Evolutionary conservation across 2,329 filamentous ascomycete species (phyloP).

Genomic region (Phaeosphaeriaceae sp.): DNA sequence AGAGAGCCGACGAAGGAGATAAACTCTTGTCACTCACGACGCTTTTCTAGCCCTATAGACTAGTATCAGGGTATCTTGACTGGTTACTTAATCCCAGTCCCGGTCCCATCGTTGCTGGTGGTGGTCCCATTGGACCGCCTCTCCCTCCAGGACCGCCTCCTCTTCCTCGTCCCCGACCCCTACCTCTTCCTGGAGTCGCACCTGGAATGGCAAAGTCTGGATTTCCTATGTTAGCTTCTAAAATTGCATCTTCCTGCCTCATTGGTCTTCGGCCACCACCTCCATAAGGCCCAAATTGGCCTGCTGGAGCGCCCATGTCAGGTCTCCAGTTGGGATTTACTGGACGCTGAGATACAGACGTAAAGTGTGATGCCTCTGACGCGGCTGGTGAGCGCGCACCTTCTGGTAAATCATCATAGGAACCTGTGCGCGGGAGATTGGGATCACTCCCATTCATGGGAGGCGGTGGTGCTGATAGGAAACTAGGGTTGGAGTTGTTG

Average conservation of each 20-base stretch:
- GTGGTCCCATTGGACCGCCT: constrained; percentile 38
- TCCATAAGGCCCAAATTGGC: constrained; percentile 47
- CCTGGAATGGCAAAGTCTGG: constrained; percentile 82
- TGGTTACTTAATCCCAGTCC: constrained; percentile 36
- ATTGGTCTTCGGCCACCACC: constrained; percentile 44
- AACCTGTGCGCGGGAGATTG: constrained; percentile 52
- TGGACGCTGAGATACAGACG: constrained; percentile 85
- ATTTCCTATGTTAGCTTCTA: constrained; percentile 68
- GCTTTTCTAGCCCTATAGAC: constrained; percentile 29
- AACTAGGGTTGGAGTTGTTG: constrained; percentile 33
- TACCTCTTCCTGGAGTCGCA: constrained; percentile 37
- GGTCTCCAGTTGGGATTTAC: constrained; percentile 86
- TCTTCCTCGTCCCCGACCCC: constrained; percentile 40
- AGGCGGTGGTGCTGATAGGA: constrained; percentile 25
- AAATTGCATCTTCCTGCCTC: constrained; percentile 72
- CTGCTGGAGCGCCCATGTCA: constrained; percentile 49
- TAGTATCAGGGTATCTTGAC: constrained; percentile 43
- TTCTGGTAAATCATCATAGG: constrained; percentile 69
- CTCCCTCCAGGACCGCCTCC: too few relatives aligned
- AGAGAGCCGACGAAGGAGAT: too few relatives aligned
- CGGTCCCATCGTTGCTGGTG: constrained; percentile 31
- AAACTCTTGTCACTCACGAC: neutral
- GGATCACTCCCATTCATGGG: constrained; percentile 33
- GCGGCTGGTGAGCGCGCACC: constrained; percentile 71
- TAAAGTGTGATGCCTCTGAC: constrained; percentile 85